A percentile compares a stretch with the other conserved stretches of the same genome.
These are phyloP conservation scores for Annulohypoxylon maeteangense DNA, from an alignment of 495 filamentous ascomycete genomes.

Conservation along the genomic window DNA sequence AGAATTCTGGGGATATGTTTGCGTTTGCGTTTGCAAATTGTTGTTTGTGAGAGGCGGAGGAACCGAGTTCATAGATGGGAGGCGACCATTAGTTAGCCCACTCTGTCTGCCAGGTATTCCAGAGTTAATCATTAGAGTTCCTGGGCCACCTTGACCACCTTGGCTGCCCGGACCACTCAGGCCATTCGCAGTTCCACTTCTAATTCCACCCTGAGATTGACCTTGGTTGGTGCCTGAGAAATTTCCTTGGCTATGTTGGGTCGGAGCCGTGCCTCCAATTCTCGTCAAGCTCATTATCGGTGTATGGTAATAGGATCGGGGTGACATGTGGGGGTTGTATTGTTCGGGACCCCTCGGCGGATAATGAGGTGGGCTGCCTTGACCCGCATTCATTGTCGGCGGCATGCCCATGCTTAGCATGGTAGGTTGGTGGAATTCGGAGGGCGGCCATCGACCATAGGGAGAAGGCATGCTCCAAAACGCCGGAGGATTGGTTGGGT, in stretches of 20 bases:
- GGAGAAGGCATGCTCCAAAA: conserved; percentile 29
- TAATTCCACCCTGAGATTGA: conserved; percentile 19
- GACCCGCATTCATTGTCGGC: conserved; percentile 16
- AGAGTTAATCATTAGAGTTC: background rate
- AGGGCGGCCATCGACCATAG: conserved; percentile 24
- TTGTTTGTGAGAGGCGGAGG: conserved; percentile 18
- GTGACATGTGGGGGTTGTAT: conserved; percentile 20
- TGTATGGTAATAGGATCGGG: conserved; percentile 7
- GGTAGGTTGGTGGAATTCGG: conserved; percentile 11
- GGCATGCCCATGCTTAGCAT: conserved; percentile 19
- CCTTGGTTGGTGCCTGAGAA: conserved; percentile 26
- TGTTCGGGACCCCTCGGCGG: conserved; percentile 5
- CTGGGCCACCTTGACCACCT: background rate
- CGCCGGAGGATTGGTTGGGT: conserved; percentile 25
- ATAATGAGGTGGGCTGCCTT: conserved; percentile 25
- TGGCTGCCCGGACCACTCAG: background rate
- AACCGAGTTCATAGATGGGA: conserved; percentile 34
- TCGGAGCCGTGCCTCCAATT: conserved; percentile 41
- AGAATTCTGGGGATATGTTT: conserved; percentile 22
- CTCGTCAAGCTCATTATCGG: conserved; percentile 36
- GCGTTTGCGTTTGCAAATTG: conserved; percentile 20
- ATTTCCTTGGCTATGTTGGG: conserved; percentile 38
- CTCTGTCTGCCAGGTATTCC: background rate
- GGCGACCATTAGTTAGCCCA: background rate
- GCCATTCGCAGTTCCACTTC: conserved; percentile 2